phyloP scores from a whole-genome alignment of 2,329 filamentous ascomycete genomes.

The Aspergillus pseudoterreus region DNA sequence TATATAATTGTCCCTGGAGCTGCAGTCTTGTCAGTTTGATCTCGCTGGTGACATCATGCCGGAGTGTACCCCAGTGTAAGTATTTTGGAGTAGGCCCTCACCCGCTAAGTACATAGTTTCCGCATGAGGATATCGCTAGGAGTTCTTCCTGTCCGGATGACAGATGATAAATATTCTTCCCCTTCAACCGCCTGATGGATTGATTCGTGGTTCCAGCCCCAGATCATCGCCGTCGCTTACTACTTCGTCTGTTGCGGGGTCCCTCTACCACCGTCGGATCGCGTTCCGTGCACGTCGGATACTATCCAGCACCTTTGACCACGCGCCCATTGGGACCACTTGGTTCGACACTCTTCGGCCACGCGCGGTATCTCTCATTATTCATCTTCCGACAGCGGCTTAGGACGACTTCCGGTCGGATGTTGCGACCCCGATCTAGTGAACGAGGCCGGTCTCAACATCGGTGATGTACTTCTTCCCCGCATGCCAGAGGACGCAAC shows the following conservation, averaged over 20 bases:
- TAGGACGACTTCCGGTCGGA: not conserved
- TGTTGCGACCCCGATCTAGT: not conserved
- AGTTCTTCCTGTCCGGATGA: not conserved
- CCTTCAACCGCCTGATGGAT: not conserved
- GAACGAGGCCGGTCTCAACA: not conserved
- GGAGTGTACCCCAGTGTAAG: too few species aligned
- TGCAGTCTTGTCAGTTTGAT: too few species aligned
- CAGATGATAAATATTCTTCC: not conserved
- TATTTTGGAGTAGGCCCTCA: too few species aligned
- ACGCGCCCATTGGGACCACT: too few species aligned
- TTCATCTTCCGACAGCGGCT: not conserved
- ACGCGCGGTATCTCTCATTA: too few species aligned
- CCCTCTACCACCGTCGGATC: not conserved
- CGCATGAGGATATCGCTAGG: too few species aligned
- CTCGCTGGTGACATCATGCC: too few species aligned
- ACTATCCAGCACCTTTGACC: not conserved
- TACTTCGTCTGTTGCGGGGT: not conserved
- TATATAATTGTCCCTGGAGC: too few species aligned
- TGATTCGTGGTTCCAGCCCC: not conserved
- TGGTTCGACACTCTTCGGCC: not conserved
- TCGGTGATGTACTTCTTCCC: not conserved
- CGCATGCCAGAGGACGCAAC: not conserved
- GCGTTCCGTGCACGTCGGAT: slow-evolving; percentile 3
- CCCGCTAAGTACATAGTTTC: too few species aligned
- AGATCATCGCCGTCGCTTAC: slow-evolving; percentile 1